These are phyloP conservation scores for Dictyostelium purpureum DNA, from an alignment of 78 protist genomes.

Conservation along the genomic window DNA sequence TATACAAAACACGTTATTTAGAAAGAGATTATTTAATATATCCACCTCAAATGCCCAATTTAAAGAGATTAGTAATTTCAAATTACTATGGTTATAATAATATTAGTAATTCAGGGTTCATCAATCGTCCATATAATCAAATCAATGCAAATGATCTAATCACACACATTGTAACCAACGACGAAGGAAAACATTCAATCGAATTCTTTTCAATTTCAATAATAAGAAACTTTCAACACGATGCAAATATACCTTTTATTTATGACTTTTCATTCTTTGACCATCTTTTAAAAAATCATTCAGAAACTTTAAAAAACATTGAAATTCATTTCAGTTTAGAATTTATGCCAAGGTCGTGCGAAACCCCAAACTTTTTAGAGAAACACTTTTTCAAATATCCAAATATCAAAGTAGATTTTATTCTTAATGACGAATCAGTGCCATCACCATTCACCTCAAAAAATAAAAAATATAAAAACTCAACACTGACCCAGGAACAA, in stretches of 20 bases:
- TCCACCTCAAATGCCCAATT: background rate
- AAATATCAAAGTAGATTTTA: background rate
- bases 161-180: background rate
- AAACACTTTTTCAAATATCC: background rate
- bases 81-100: background rate
- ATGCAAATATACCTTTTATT: background rate
- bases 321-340: background rate
- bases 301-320: background rate
- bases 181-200: background rate
- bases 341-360: too few relatives aligned
- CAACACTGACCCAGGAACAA: too few relatives aligned
- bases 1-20: background rate
- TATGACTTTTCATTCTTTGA: background rate
- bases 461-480: too few relatives aligned
- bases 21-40: conserved; percentile 7
- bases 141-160: background rate
- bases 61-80: background rate
- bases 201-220: background rate
- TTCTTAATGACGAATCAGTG: too few relatives aligned
- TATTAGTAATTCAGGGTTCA: background rate
- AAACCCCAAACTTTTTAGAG: background rate
- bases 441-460: too few relatives aligned
- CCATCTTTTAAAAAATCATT: background rate
- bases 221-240: background rate
- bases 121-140: background rate